Percentiles rank a stretch among this genome's conserved stretches.
phyloP scores from a whole-genome alignment of 2,329 filamentous ascomycete species.

The Lecanicillium sp. region DNA sequence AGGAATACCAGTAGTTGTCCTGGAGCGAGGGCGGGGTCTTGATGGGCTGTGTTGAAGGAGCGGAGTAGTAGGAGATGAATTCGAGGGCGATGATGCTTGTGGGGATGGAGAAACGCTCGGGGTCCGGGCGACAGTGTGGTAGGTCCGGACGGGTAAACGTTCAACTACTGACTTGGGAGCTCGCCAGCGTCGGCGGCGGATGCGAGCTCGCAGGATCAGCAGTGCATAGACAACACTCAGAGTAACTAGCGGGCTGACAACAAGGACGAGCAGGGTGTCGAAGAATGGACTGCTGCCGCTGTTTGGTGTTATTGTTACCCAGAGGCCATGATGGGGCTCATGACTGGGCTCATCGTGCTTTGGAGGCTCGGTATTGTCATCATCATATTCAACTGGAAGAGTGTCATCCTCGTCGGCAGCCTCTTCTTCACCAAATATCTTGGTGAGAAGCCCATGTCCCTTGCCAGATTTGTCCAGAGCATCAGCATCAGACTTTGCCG shows the following conservation, averaged over 20 bases:
- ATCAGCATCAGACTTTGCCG: neutral
- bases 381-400: constrained; percentile 21
- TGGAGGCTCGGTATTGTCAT: constrained; percentile 19
- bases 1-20: constrained; percentile 56
- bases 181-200: constrained; percentile 84
- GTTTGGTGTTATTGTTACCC: constrained; percentile 93
- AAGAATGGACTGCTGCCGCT: constrained; percentile 90
- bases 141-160: constrained; percentile 88
- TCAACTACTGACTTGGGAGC: constrained; percentile 97
- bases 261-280: constrained; percentile 92
- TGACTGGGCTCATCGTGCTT: constrained; percentile 18
- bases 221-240: constrained; percentile 89
- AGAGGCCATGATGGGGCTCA: constrained; percentile 63
- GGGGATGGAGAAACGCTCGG: constrained; percentile 48
- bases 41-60: constrained; percentile 58
- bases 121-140: constrained; percentile 71
- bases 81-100: constrained; percentile 55
- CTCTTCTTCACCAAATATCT: constrained; percentile 43
- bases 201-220: constrained; percentile 78
- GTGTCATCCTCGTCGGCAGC: constrained; percentile 21
- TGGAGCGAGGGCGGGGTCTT: constrained; percentile 55
- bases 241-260: constrained; percentile 88
- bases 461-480: constrained; percentile 17
- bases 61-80: constrained; percentile 70
- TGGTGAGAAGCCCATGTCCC: constrained; percentile 36